Percentiles rank a stretch among this genome's conserved stretches.
Evolutionary conservation across 306 rosid species (phyloP).

Genomic region (Arachis hypogaea): DNA sequence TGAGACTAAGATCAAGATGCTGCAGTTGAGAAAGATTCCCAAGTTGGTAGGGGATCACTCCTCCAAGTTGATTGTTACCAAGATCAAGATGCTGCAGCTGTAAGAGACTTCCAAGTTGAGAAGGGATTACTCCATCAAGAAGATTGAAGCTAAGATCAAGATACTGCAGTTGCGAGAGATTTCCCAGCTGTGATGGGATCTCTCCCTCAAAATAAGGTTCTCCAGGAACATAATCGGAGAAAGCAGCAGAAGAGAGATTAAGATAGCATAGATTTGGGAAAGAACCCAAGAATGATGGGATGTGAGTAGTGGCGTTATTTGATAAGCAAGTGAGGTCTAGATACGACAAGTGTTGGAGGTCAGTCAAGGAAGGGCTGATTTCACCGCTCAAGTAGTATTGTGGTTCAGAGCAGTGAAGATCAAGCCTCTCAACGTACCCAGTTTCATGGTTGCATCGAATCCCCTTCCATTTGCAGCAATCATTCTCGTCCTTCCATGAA

Average conservation of each 20-base stretch:
- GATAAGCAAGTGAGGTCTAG: background rate
- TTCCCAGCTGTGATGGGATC: conserved; percentile 15
- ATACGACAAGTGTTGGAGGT: background rate
- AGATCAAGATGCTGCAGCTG: conserved; percentile 21
- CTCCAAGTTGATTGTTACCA: background rate
- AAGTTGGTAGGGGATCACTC: conserved; percentile 8
- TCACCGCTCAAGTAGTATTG: background rate
- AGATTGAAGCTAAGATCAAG: background rate
- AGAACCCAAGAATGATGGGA: conserved; percentile 17
- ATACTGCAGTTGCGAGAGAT: background rate
- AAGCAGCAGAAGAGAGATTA: background rate
- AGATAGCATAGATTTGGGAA: background rate
- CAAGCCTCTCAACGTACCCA: conserved; percentile 30
- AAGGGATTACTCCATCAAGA: background rate
- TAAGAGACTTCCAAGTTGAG: conserved; percentile 19
- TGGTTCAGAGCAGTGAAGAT: conserved; percentile 21
- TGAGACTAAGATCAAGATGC: background rate
- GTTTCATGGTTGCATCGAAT: conserved; percentile 25
- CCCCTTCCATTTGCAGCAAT: conserved; percentile 44
- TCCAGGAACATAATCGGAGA: background rate
- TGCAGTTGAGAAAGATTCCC: background rate
- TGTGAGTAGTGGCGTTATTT: background rate
- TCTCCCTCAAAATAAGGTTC: background rate
- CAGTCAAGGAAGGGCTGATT: background rate
- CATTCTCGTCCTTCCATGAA: background rate